Evolutionary conservation across 192 early-diverging fungal species (phyloP).

Genomic region (Pilobolus umbonatus): DNA sequence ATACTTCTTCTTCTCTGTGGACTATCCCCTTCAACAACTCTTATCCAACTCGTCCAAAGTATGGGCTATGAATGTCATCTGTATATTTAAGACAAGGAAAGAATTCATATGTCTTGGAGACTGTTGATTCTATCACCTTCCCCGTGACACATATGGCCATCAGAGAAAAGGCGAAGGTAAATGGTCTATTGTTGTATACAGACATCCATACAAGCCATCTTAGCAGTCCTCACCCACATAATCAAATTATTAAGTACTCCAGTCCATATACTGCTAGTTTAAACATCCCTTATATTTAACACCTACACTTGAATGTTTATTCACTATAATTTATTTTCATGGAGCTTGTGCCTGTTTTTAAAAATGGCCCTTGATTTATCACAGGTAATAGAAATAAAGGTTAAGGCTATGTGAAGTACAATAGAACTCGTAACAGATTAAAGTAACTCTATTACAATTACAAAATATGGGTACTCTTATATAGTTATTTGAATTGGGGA

Average conservation of each 20-base stretch:
- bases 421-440: too few relatives aligned
- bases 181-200: too few relatives aligned
- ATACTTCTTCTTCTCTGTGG: slow-evolving; percentile 9
- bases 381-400: too few relatives aligned
- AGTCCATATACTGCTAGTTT: too few relatives aligned
- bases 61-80: slow-evolving; percentile 6
- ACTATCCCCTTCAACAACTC: not conserved
- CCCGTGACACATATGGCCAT: slow-evolving; percentile 3
- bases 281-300: slow-evolving; percentile 5
- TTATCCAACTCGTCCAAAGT: slow-evolving; percentile 5
- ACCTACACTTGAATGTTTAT: slow-evolving; percentile 12
- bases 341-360: slow-evolving; percentile 9
- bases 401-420: too few relatives aligned
- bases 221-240: too few relatives aligned
- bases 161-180: slow-evolving; percentile 14
- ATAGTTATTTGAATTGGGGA: too few relatives aligned
- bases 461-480: too few relatives aligned
- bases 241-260: too few relatives aligned
- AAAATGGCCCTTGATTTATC: not conserved
- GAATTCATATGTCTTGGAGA: slow-evolving; percentile 7
- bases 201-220: too few relatives aligned
- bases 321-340: slow-evolving; percentile 8
- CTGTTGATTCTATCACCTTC: slow-evolving; percentile 1
- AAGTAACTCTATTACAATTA: too few relatives aligned
- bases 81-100: slow-evolving; percentile 6